phyloP scores from a whole-genome alignment of 768 basidiomycete genomes.

The Collybia mongolica region DNA sequence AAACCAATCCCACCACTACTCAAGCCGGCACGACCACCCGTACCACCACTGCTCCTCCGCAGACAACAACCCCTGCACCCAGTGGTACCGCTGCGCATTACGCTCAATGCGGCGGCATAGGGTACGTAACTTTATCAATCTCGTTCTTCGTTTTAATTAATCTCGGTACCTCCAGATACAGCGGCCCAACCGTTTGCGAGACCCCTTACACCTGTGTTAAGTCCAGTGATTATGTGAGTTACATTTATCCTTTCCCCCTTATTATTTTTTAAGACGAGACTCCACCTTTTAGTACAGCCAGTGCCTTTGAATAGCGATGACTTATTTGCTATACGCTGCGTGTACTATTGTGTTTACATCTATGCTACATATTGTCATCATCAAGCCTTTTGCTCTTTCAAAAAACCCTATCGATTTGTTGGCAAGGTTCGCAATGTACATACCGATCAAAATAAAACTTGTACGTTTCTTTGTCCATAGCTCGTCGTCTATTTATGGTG shows the following conservation, averaged over 20 bases:
- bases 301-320: slow-evolving; percentile 10
- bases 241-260: background rate
- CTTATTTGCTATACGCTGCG: no score
- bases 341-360: no score
- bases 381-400: no score
- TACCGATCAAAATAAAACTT: no score
- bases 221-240: slow-evolving; percentile 30
- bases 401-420: no score
- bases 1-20: slow-evolving; percentile 13
- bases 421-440: no score
- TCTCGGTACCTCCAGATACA: slow-evolving; percentile 18
- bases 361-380: no score
- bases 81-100: slow-evolving; percentile 34
- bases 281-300: slow-evolving; percentile 20
- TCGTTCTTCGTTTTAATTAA: background rate
- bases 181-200: slow-evolving; percentile 31
- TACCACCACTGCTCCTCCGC: slow-evolving; percentile 10
- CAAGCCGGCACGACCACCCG: slow-evolving; percentile 13
- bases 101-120: slow-evolving; percentile 37
- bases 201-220: slow-evolving; percentile 31
- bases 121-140: slow-evolving; percentile 20
- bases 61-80: slow-evolving; percentile 16
- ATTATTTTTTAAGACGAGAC: background rate
- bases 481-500: no score
- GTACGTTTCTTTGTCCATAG: no score